Conservation (phyloP, 192 early-diverging fungal genomes). For the Jimgerdemannia lactiflua region DNA sequence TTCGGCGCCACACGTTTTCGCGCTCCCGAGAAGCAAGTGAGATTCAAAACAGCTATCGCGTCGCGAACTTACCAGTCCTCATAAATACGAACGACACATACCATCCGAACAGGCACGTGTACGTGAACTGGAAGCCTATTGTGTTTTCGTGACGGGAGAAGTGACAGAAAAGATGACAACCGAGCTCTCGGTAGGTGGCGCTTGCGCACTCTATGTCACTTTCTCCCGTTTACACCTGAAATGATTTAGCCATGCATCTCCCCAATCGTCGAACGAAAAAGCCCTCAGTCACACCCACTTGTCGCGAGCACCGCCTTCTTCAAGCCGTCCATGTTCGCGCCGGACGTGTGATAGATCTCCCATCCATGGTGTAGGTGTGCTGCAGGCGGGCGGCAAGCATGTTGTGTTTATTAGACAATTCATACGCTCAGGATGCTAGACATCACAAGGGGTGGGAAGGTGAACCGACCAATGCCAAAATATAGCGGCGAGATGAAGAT, state of each 20-base stretch:
- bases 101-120: slow-evolving; percentile 82
- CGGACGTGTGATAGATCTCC: slow-evolving; percentile 46
- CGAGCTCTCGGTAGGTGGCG: not conserved
- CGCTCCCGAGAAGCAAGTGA: too few relatives aligned
- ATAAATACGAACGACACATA: slow-evolving; percentile 66
- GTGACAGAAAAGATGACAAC: too few relatives aligned
- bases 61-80: slow-evolving; percentile 38
- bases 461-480: slow-evolving; percentile 68
- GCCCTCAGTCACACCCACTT: slow-evolving; percentile 8
- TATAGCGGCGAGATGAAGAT: slow-evolving; percentile 61
- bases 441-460: not conserved
- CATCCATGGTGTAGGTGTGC: slow-evolving; percentile 72
- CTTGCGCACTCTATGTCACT: not conserved
- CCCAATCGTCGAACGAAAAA: not conserved
- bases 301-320: slow-evolving; percentile 29
- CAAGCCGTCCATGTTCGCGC: slow-evolving; percentile 31
- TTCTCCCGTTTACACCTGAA: not conserved
- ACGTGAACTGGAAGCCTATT: slow-evolving; percentile 61
- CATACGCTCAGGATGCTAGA: not conserved
- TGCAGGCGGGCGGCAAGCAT: slow-evolving; percentile 11
- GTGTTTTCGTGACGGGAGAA: not conserved
- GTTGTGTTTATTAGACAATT: not conserved
- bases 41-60: not conserved
- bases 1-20: too few relatives aligned
- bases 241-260: not conserved